These are phyloP conservation scores for Trichoderma koningiopsis DNA, from an alignment of 2,329 filamentous ascomycete species.

Conservation along the genomic window DNA sequence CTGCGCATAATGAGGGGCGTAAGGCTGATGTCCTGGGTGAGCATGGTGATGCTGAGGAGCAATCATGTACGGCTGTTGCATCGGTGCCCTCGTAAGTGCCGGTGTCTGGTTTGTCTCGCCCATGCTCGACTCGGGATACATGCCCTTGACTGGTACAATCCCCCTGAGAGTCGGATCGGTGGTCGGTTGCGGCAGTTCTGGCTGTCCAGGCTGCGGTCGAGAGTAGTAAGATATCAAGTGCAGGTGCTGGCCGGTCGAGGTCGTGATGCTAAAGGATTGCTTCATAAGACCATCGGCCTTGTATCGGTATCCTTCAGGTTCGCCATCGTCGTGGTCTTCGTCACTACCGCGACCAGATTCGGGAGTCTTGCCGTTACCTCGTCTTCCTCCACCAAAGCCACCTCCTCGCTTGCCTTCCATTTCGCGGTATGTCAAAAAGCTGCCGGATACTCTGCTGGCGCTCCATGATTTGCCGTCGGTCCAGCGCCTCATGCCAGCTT, in stretches of 20 bases:
- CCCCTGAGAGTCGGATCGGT: constrained; percentile 77
- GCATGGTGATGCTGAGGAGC: constrained; percentile 40
- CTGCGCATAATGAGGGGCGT: constrained; percentile 46
- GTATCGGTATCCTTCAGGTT: constrained; percentile 89
- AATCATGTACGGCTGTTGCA: constrained; percentile 51
- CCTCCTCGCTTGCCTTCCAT: constrained; percentile 98
- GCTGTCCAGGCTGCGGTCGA: constrained; percentile 70
- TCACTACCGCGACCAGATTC: constrained; percentile 81
- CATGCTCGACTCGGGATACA: constrained; percentile 95
- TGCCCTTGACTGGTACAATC: constrained; percentile 86
- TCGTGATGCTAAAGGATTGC: constrained; percentile 99
- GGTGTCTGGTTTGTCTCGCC: constrained; percentile 81
- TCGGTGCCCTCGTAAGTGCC: constrained; percentile 75
- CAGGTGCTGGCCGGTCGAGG: constrained; percentile 81
- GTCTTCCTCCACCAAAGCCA: constrained; percentile 62
- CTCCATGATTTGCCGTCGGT: constrained; percentile 99
- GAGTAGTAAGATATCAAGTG: constrained; percentile 98
- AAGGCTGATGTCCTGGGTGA: constrained; percentile 37
- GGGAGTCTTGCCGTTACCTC: constrained; percentile 72
- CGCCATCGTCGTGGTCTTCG: constrained; percentile 80
- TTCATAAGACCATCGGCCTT: constrained; percentile 98
- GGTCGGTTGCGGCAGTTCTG: constrained; percentile 77
- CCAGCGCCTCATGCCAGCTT: constrained; percentile 98
- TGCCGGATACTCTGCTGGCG: constrained; percentile 93
- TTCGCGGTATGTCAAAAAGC: constrained; percentile 94